Evolutionary conservation across 441 rosid genomes (phyloP).

Genomic region (Pelargonium citronellum): DNA sequence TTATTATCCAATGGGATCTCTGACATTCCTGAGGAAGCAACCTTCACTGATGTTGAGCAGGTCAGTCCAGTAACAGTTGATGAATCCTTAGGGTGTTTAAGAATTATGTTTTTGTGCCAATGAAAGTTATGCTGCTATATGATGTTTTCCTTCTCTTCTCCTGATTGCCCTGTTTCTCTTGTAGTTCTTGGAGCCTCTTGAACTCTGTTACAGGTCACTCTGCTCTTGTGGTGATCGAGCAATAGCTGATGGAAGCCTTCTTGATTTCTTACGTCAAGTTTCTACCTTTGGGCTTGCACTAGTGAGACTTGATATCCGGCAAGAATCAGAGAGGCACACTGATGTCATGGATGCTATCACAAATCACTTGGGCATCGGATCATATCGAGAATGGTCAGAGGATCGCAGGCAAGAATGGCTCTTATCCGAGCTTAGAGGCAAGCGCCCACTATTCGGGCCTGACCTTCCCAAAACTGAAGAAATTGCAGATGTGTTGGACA

Average conservation of each 20-base stretch:
- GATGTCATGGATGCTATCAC: conserved; percentile 62
- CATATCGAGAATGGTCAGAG: conserved; percentile 89
- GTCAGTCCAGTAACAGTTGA: neutral
- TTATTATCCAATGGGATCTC: neutral
- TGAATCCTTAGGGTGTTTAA: too few relatives aligned
- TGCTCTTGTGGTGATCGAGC: neutral
- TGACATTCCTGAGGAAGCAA: neutral
- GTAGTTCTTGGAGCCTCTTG: neutral
- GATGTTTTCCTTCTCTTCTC: too few relatives aligned
- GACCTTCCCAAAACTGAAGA: conserved; percentile 88
- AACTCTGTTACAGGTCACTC: neutral
- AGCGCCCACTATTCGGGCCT: conserved; percentile 76
- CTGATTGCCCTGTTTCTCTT: neutral
- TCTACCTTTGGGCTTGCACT: conserved; percentile 92
- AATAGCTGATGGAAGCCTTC: neutral
- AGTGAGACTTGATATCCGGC: conserved; percentile 88
- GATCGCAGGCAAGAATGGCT: conserved; percentile 71
- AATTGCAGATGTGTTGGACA: conserved; percentile 76
- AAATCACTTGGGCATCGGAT: conserved; percentile 70
- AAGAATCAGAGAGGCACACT: conserved; percentile 56
- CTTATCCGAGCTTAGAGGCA: conserved; percentile 28
- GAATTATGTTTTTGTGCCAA: too few relatives aligned
- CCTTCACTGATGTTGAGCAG: neutral
- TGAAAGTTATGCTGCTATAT: too few relatives aligned
- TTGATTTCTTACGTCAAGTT: conserved; percentile 31